These are phyloP conservation scores for Rhinocladiella mackenziei DNA, from an alignment of 2,329 filamentous ascomycete genomes.

Conservation along the genomic window DNA sequence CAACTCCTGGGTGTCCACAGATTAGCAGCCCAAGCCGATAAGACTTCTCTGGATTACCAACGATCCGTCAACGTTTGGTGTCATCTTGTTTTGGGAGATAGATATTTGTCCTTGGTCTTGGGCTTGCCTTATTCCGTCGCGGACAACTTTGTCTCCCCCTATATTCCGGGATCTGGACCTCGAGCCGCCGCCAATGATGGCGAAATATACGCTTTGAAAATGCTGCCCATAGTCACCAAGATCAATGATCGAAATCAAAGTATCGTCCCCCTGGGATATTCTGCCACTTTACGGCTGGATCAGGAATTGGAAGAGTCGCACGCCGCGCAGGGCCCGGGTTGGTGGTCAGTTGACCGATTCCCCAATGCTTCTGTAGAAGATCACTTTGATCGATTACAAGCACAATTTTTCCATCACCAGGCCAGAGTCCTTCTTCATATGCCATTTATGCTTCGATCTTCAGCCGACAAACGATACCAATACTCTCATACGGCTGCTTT, in stretches of 20 bases:
- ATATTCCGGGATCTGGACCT: constrained; percentile 29
- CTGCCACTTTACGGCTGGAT: constrained; percentile 41
- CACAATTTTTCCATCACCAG: constrained; percentile 42
- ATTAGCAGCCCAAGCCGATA: constrained; percentile 31
- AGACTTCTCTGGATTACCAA: constrained; percentile 30
- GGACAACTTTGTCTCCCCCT: constrained; percentile 33
- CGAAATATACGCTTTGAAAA: constrained; percentile 34
- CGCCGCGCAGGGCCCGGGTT: constrained; percentile 32
- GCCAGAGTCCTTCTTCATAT: constrained; percentile 43
- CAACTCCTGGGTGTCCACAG: constrained; percentile 50
- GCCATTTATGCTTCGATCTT: constrained; percentile 45
- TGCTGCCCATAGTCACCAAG: constrained; percentile 37
- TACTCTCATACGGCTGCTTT: constrained; percentile 40
- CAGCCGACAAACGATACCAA: constrained; percentile 37
- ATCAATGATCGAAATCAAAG: constrained; percentile 44
- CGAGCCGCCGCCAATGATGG: constrained; percentile 14
- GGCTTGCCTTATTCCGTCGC: constrained; percentile 48
- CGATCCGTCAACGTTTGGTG: constrained; percentile 41
- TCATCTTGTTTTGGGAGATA: constrained; percentile 43
- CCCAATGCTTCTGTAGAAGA: constrained; percentile 30
- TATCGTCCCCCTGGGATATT: constrained; percentile 35
- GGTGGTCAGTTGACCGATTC: constrained; percentile 31
- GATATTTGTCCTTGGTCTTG: constrained; percentile 51
- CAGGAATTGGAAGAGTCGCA: constrained; percentile 38
- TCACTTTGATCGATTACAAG: constrained; percentile 34